phyloP scores from a whole-genome alignment of 345 rosid species.

The Limnanthes douglasii region DNA sequence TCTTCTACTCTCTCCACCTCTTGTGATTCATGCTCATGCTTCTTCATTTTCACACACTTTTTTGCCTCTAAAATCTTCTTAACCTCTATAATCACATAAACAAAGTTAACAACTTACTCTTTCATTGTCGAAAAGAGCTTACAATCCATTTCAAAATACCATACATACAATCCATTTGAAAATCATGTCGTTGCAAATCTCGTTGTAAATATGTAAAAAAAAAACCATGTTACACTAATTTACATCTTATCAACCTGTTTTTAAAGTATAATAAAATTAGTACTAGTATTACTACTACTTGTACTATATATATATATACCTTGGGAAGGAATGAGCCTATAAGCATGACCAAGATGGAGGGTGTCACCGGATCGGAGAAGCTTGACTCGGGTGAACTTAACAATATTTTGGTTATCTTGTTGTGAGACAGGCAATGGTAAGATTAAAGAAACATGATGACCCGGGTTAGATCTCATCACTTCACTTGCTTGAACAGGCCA shows the following conservation, averaged over 20 bases:
- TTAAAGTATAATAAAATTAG: no score
- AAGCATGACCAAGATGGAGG: conserved; percentile 87
- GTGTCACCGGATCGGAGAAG: conserved; percentile 73
- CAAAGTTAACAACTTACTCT: not conserved
- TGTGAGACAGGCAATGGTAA: conserved; percentile 44
- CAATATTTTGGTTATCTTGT: conserved; percentile 14
- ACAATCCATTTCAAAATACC: not conserved
- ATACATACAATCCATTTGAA: no score
- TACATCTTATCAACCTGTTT: no score
- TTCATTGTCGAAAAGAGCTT: not conserved
- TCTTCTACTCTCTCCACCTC: conserved; percentile 15
- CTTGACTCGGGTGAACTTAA: conserved; percentile 55
- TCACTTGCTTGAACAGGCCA: conserved; percentile 48
- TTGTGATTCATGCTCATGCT: conserved; percentile 25
- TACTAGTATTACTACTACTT: no score
- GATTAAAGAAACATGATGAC: conserved; percentile 83
- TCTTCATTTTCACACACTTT: conserved; percentile 53
- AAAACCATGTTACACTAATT: no score
- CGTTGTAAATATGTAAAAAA: no score
- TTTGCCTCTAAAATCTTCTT: conserved; percentile 67
- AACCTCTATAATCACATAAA: conserved; percentile 33
- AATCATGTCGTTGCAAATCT: no score
- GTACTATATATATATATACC: no score
- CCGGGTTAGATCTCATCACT: conserved; percentile 66
- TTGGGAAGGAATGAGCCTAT: conserved; percentile 76